Base-by-base conservation (phyloP, 2,329 filamentous ascomycete species). In the Ophidiomyces ophidiicola region DNA sequence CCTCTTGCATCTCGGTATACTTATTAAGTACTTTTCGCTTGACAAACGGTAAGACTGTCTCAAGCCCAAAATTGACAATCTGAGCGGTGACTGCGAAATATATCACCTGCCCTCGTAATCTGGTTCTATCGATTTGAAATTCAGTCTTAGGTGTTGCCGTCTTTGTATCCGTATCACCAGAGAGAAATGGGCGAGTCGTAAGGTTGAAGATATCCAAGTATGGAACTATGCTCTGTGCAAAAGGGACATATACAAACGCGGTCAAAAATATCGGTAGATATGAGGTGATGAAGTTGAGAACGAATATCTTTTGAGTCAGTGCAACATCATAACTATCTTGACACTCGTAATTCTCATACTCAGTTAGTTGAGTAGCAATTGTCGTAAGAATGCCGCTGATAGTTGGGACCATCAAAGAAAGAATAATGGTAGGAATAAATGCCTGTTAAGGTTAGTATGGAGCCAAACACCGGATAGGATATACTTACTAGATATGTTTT, bases 211-310 rank as follows among this genome's bases (percentile, higher is more conserved):
- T 65, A 50, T 93, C 78, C 3, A 98, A 74, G 54, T 92, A 82
- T 0, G 90, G 88, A 0, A 90, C 76, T 7, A 98, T 74, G 32
- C 85, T 61, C 44, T 78, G 76, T 10, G 84, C 88, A 51, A 96
- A 96, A 0, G 88, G 88, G 14, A 94, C 83, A 53, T 94, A 96
- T 46, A 94, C 77, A 50, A 94, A 96, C 0, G 87, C 84, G 0
- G 87, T 94, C 12, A 96, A 72, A 54, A 93, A 79, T n/a, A 92
- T 79, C 1, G 85, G 82, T 37, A 93, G 76, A 57, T 94, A 96
- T 0, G 87, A 93, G 4, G 86, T 93, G 61, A 96, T 88, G 62
- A 94, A 94, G 66, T 94, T 93, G 53, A 96, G 74, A 10, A 96
- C 78, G 53, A 98, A 96, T 23, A 93, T 81, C 67, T 98, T 98